Evolutionary conservation across 805 yeast species (phyloP), one percentile per base, ranked within the genome.

Genomic region (Naumovozyma dairenensis): DNA sequence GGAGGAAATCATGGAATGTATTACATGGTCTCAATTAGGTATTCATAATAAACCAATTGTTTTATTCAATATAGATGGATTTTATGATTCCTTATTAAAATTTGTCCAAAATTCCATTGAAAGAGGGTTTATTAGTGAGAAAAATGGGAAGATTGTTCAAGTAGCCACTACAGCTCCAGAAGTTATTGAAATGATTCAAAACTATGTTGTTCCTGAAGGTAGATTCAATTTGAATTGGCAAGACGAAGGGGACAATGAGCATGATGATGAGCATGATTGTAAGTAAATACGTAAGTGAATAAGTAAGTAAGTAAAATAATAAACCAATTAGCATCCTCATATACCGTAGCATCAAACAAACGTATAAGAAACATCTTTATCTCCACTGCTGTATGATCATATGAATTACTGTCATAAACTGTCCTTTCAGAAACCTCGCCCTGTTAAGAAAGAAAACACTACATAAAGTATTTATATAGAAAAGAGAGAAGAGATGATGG

Each of bases 11-110:
- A 77, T 84, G 78, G 95, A 85, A 63, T 80, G 83, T 35, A 80
- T 80, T 38, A 85, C 95, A 4, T 85, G 95, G 95, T 74, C 77
- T 32, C 95, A 85, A 64, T 67, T 85, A 48, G 92, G 87, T 21
- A 84, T 85, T 44, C 95, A 85, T 57, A 62, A 67, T 41, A 80
- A 80, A 57, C 94, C 95, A 19, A 74, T 85, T 48, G 77, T 85
- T 12, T 51, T 85, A 27, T 77, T 76, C 60, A 85, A 85, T 59
- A 68, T 79, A 35, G 68, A 80, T 57, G 95, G 94, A 0, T 85
- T 81, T 55, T 85, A 72, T 56, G 85, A 84, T 55, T 72, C 71
- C 22, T 67, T 84, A 36, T 57, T 84, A 44, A 60, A 55, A 32
- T 84, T 83, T 46, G 62, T 85, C 38, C 55, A 65, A 21, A 72